Evolutionary conservation across 129 eudicot species (phyloP).

Genomic region (Chrysanthemum seticuspe): DNA sequence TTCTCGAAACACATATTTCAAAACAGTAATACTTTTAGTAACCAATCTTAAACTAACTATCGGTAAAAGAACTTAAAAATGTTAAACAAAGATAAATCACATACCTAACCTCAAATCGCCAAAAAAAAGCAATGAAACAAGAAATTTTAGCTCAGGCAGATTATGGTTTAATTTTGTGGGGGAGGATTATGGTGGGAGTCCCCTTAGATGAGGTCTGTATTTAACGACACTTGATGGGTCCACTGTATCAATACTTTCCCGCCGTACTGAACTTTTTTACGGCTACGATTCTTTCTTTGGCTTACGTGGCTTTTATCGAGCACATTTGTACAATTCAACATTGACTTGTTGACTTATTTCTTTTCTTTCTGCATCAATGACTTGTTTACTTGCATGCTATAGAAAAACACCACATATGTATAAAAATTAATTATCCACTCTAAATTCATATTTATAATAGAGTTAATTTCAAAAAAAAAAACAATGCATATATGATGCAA

Average conservation of each 20-base stretch:
- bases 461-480: too few species aligned
- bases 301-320: conserved; percentile 16
- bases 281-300: conserved; percentile 23
- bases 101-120: conserved; percentile 15
- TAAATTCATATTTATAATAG: too few species aligned
- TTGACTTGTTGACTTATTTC: neutral
- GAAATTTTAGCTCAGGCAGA: conserved; percentile 13
- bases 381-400: neutral
- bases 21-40: too few species aligned
- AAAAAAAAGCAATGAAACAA: neutral
- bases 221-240: conserved; percentile 21
- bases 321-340: conserved; percentile 6
- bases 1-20: too few species aligned
- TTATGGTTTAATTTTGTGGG: neutral
- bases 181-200: conserved; percentile 18
- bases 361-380: neutral
- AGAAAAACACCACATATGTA: too few species aligned
- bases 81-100: neutral
- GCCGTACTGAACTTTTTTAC: conserved; percentile 24
- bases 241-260: neutral
- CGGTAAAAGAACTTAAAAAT: too few species aligned
- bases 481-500: too few species aligned
- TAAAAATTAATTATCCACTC: too few species aligned
- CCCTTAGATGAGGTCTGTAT: conserved; percentile 21
- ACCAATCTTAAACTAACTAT: too few species aligned